A percentile compares a stretch with the other conserved stretches of the same genome.
Conservation (phyloP, 1,139 yeast genomes). For the Geotrichum bryndzae region DNA sequence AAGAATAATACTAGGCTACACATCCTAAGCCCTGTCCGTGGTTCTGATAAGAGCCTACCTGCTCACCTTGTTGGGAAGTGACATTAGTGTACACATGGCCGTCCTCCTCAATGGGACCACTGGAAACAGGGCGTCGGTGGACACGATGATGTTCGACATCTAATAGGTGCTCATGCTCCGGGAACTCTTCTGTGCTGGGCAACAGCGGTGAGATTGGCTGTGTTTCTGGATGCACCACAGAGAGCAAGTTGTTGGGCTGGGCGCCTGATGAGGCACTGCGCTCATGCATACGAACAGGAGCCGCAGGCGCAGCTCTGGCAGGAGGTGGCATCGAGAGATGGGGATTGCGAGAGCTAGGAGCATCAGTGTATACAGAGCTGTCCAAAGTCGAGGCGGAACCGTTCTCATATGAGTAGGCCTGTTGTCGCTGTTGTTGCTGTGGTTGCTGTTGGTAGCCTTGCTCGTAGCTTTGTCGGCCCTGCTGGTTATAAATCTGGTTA, state of each 20-base stretch:
- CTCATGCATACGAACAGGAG: constrained; percentile 22
- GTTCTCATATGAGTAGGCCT: background rate
- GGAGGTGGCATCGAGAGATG: background rate
- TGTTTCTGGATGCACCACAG: constrained; percentile 25
- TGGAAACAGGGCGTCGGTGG: background rate
- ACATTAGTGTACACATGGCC: background rate
- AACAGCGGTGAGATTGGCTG: constrained; percentile 28
- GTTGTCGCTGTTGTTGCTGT: constrained; percentile 13
- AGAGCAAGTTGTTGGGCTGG: constrained; percentile 30
- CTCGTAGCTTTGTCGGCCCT: background rate
- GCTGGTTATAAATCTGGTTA: background rate
- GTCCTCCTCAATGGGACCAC: background rate
- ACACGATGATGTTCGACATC: background rate
- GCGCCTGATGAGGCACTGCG: constrained; percentile 33
- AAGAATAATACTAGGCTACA: background rate
- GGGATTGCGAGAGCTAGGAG: background rate
- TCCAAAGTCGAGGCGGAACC: background rate
- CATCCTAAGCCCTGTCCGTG: background rate
- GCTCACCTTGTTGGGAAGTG: background rate
- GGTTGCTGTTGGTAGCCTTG: background rate
- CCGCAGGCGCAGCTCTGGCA: background rate
- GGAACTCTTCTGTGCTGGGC: background rate
- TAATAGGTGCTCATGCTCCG: background rate
- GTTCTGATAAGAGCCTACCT: background rate
- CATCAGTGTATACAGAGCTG: background rate